Evolutionary conservation across 106 monocot species (phyloP).

Genomic region (Gastrodia elata): DNA sequence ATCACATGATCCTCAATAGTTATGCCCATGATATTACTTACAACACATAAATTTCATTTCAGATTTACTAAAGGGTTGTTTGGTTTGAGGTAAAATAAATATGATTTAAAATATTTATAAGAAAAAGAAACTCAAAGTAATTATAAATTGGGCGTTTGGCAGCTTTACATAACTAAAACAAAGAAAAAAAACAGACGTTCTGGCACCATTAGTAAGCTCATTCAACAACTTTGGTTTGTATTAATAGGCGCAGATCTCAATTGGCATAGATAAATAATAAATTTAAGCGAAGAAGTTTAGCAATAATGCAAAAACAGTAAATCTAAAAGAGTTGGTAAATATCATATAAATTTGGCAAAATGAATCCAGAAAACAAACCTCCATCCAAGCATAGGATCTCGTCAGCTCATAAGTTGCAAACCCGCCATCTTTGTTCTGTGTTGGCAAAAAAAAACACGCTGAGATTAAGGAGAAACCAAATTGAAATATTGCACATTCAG

Average conservation of each 20-base stretch:
- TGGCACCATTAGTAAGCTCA: not conserved
- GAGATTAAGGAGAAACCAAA: not conserved
- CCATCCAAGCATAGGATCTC: slow-evolving; percentile 91
- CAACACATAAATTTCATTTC: too few relatives aligned
- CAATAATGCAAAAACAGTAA: not conserved
- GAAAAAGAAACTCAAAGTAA: too few relatives aligned
- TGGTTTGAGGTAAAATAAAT: too few relatives aligned
- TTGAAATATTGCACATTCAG: not conserved
- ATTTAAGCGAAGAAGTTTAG: not conserved
- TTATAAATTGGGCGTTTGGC: too few relatives aligned
- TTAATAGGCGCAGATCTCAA: not conserved
- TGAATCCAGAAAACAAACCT: slow-evolving; percentile 32
- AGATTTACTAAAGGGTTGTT: too few relatives aligned
- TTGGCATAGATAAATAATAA: not conserved
- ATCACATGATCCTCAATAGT: too few relatives aligned
- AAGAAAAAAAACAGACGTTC: too few relatives aligned
- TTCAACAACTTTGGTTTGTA: not conserved
- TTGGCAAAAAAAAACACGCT: slow-evolving; percentile 1
- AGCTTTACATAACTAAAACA: too few relatives aligned
- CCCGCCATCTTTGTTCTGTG: slow-evolving; percentile 76
- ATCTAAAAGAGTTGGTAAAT: not conserved
- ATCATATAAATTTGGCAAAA: not conserved
- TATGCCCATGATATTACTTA: too few relatives aligned
- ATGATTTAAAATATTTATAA: too few relatives aligned
- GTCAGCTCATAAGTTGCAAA: slow-evolving; percentile 89